Evolutionary conservation across 805 yeast genomes (phyloP), one percentile per base, ranked within the genome.

Genomic region (Kluyveromyces starmeri): DNA sequence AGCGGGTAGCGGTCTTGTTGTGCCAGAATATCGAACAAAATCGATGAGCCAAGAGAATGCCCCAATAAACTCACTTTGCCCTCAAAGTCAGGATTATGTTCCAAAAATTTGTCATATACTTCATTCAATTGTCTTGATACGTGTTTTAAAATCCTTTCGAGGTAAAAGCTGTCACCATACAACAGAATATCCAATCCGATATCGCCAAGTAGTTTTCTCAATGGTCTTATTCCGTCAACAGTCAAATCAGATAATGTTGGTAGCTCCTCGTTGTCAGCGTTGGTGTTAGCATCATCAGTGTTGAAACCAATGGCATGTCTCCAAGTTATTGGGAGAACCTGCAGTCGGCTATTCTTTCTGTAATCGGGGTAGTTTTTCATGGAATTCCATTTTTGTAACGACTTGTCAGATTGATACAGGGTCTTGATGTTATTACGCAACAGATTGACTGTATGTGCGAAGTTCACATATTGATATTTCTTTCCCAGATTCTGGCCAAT

Each of bases 291-390:
- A 15, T 65, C 61, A 23, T 51, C 59, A n/a, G 58, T 50, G 23
- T 71, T 65, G 51, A 82, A 81, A 15, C 75, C 78, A 27, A 82
- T 70, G 34, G 73, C 74, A 48, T 84, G 83, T 43, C 98, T 68
- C 98, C 98, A 89, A 4, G 89, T 68, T 7, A 89, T 81, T 0
- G 98, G 98, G 11, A 89, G 63, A 0, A 85, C 85, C 58, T 89
- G 97, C 19, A 83, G 69, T 23, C 73, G 68, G 45, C 78, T 75
- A 44, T 79, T 76, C 2, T 42, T 43, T 6, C 52, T 49, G 53
- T 68, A 65, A 32, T 67, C 65, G n/a, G 66, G 42, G 36, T 61
- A 41, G 6, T 63, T 67, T 29, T 60, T 61, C 11, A 62, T 52
- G 38, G 64, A 59, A 43, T 71, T 75, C n/a, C 67, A 26, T 9